A percentile compares a stretch with the other conserved stretches of the same genome.
phyloP scores from a whole-genome alignment of 768 basidiomycete genomes.

The Leccinum variicolor region DNA sequence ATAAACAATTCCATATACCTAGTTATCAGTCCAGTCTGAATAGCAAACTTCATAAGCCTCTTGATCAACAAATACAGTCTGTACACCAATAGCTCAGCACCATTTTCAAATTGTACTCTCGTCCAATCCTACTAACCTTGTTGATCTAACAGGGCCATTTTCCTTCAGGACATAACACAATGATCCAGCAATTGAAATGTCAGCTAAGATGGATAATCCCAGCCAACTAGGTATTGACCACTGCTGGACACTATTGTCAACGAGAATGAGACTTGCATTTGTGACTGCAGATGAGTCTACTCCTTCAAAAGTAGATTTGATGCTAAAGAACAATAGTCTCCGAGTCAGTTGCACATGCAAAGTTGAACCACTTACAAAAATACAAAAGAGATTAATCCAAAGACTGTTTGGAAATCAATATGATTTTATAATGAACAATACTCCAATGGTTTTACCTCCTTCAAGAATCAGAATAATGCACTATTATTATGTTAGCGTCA shows the following conservation, averaged over 20 bases:
- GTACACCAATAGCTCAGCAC: not conserved
- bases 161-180: conserved; percentile 13
- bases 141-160: conserved; percentile 1
- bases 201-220: conserved; percentile 17
- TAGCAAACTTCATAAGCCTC: conserved; percentile 16
- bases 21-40: conserved; percentile 29
- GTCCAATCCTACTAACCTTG: conserved; percentile 9
- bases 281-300: not conserved
- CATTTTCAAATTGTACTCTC: not conserved
- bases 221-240: conserved; percentile 22
- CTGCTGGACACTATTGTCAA: not conserved
- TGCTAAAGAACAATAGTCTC: conserved; percentile 3
- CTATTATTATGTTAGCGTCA: conserved; percentile 5
- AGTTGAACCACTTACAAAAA: conserved; percentile 11
- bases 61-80: conserved; percentile 17
- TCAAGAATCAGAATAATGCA: conserved; percentile 16
- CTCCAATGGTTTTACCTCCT: conserved; percentile 10
- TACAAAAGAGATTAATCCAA: conserved; percentile 11
- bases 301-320: not conserved
- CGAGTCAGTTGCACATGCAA: not conserved
- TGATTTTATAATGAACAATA: not conserved
- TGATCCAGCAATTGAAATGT: conserved; percentile 23
- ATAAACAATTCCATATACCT: conserved; percentile 7
- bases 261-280: not conserved
- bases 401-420: conserved; percentile 12